These are phyloP conservation scores for Capsicum baccatum DNA, from an alignment of 257 asterid genomes.

Conservation along the genomic window DNA sequence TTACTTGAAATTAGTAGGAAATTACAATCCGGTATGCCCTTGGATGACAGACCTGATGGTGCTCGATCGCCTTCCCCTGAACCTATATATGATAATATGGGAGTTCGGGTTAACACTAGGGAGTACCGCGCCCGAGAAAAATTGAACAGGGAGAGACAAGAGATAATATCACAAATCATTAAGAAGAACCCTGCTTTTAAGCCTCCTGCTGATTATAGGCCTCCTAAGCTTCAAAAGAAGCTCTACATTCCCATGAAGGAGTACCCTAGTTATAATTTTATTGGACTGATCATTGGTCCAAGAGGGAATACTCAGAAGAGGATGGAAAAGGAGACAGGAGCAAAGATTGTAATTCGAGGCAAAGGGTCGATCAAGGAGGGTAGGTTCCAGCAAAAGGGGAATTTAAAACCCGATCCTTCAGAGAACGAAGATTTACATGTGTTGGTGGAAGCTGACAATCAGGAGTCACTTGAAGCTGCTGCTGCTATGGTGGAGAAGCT, in stretches of 20 bases:
- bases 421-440: constrained; percentile 98
- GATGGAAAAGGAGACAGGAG: constrained; percentile 96
- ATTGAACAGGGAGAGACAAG: constrained; percentile 89
- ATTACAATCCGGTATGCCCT: constrained; percentile 82
- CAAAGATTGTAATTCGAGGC: constrained; percentile 94
- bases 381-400: constrained; percentile 89
- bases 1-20: constrained; percentile 85
- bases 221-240: constrained; percentile 93
- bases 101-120: constrained; percentile 87
- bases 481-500: constrained; percentile 97
- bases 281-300: constrained; percentile 91
- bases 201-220: constrained; percentile 98
- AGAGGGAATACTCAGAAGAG: constrained; percentile 97
- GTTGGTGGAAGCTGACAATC: constrained; percentile 93
- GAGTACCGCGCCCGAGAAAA: constrained; percentile 94
- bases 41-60: constrained; percentile 91
- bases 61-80: constrained; percentile 98
- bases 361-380: constrained; percentile 97
- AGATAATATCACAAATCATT: constrained; percentile 79
- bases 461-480: constrained; percentile 92
- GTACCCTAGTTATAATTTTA: constrained; percentile 91
- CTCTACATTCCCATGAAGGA: constrained; percentile 94
- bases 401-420: constrained; percentile 76
- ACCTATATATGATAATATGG: constrained; percentile 89
- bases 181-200: constrained; percentile 92